A percentile compares a stretch with the other conserved stretches of the same genome.
Evolutionary conservation across 2,329 filamentous ascomycete species (phyloP).

Genomic region (Apiospora saccharicola): DNA sequence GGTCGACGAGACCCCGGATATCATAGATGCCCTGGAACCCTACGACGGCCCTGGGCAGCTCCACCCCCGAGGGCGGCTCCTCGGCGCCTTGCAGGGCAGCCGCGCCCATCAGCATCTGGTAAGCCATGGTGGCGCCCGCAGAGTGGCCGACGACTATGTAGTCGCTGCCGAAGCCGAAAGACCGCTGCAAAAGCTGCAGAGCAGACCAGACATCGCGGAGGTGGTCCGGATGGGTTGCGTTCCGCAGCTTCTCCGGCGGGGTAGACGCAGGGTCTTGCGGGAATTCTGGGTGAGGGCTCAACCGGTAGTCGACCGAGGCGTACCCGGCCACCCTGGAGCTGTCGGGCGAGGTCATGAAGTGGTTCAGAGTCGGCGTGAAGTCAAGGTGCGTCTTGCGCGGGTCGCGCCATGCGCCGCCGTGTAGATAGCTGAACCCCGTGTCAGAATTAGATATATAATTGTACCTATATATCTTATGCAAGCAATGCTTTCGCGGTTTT

Average conservation of each 20-base stretch:
- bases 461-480: neutral
- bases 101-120: conserved; percentile 63
- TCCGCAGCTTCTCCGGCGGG: conserved; percentile 44
- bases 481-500: neutral
- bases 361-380: conserved; percentile 54
- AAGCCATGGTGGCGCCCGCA: conserved; percentile 68
- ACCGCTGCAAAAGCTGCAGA: conserved; percentile 56
- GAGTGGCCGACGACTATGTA: conserved; percentile 70
- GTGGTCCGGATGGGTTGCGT: conserved; percentile 66
- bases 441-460: neutral
- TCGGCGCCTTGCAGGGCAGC: conserved; percentile 36
- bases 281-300: conserved; percentile 60
- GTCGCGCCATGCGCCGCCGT: conserved; percentile 71
- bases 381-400: conserved; percentile 55
- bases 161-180: conserved; percentile 49
- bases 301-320: conserved; percentile 70
- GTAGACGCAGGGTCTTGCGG: conserved; percentile 52
- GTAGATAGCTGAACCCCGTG: conserved; percentile 55
- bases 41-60: conserved; percentile 60
- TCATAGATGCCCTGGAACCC: conserved; percentile 74
- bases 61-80: conserved; percentile 36
- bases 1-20: conserved; percentile 59
- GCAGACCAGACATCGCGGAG: conserved; percentile 62
- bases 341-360: conserved; percentile 26
- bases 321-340: conserved; percentile 61